Evolutionary conservation across 139 green algal species (phyloP), one percentile per base, ranked within the genome.

Genomic region (Chlorella sorokiniana): DNA sequence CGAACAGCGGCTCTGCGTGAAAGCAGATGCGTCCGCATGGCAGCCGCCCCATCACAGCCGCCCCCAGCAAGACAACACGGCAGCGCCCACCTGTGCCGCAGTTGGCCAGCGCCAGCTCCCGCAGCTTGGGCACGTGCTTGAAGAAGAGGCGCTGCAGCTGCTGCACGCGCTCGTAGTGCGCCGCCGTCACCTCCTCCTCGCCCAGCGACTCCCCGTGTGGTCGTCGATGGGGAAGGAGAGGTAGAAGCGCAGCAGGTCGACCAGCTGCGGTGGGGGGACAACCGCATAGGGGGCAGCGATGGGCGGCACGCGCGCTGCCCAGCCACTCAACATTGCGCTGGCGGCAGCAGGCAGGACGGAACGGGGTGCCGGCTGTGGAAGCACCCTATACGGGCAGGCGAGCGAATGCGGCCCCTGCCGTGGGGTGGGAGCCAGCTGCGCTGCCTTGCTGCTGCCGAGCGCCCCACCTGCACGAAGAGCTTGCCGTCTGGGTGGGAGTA

Each of bases 181-280:
- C 31, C 29, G 75, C 72, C 10, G 82, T 82, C 23, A 98, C 79
- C 4, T 97, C 93, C 31, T 98, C 95, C 33, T 99, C 95, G 3
- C 82, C 89, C 23, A 97, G 83, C 42, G 94, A 87, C 59, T 95
- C 89, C 1, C 95, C 96, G 93, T 96, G 88, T 98, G 93, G 87
- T 99, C 91, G 81, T 98, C 86, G n/a, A 99, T 94, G 69, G 95
- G 93, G 89, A 99, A 99, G 64, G 85, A 54, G 45, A 93, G 84
- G 90, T 98, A 98, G 86, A 96, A 97, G 33, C 84, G 73, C 42
- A 97, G 81, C 73, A 97, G 86, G 84, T 98, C 94, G 35, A 97
- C 83, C 76, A 99, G 89, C 90, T 98, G 96, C 16, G 1, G 42
- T 11, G 69, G 69, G 40, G 1, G 40, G 23, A 38, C 2, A 23